A percentile compares a stretch with the other conserved stretches of the same genome.
These are phyloP conservation scores for Stereum hirsutum DNA, from an alignment of 1,284 basidiomycete species.

Conservation along the genomic window DNA sequence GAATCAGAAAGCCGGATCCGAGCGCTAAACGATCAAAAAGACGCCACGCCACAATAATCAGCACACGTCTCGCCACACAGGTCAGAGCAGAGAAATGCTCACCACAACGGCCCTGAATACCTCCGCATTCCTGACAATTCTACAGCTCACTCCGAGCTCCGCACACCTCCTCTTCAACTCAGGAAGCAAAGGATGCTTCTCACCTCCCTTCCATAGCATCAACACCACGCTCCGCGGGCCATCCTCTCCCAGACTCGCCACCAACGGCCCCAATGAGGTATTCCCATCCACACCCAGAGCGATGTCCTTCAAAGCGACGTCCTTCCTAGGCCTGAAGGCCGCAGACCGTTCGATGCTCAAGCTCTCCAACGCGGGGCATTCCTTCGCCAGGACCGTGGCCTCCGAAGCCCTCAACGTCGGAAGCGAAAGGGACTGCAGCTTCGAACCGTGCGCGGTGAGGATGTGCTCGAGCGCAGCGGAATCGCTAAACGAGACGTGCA, in stretches of 20 bases:
- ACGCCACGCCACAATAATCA: background rate
- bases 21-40: background rate
- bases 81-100: background rate
- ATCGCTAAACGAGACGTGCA: conserved; percentile 51
- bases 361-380: background rate
- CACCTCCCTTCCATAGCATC: background rate
- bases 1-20: background rate
- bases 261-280: background rate
- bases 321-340: background rate
- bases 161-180: background rate
- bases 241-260: background rate
- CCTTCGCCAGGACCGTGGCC: background rate
- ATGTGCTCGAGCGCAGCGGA: conserved; percentile 42
- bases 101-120: background rate
- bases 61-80: background rate
- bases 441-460: conserved; percentile 33
- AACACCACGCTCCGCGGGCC: background rate
- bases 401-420: conserved; percentile 29
- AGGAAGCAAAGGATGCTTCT: background rate
- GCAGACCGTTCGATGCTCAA: background rate
- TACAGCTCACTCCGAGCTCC: background rate
- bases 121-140: background rate
- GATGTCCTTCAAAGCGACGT: background rate
- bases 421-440: conserved; percentile 43
- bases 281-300: background rate